phyloP scores from a whole-genome alignment of 2,329 filamentous ascomycete genomes.

The Colletotrichum echinochloae region DNA sequence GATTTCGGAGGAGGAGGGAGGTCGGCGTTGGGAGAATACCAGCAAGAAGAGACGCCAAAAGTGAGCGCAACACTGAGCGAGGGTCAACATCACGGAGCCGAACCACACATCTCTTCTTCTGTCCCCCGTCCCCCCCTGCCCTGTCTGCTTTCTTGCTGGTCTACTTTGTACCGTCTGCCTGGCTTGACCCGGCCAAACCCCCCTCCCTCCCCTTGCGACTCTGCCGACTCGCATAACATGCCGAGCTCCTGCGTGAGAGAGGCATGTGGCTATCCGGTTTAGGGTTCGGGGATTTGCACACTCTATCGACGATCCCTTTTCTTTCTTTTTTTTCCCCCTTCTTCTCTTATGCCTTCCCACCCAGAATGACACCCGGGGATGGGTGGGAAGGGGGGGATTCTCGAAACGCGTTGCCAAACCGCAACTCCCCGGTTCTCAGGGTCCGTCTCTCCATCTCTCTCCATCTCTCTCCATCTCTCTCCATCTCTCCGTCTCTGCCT shows the following conservation, averaged over 20 bases:
- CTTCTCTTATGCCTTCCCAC: background rate
- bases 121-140: no score
- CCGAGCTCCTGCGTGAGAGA: slow-evolving; percentile 7
- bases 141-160: no score
- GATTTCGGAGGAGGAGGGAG: no score
- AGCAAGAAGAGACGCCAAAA: no score
- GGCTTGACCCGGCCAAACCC: background rate
- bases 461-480: slow-evolving; percentile 5
- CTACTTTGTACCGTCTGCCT: background rate
- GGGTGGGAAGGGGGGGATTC: slow-evolving; percentile 2
- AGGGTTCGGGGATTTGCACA: slow-evolving; percentile 39
- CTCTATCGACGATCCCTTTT: slow-evolving; percentile 36
- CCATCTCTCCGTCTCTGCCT: no score
- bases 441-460: background rate
- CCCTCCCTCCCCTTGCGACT: background rate
- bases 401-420: slow-evolving; percentile 38
- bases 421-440: slow-evolving; percentile 26
- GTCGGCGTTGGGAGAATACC: no score
- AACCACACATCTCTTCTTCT: no score
- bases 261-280: slow-evolving; percentile 28
- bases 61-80: no score
- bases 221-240: slow-evolving; percentile 6
- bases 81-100: no score
- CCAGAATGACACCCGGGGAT: no score
- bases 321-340: background rate